phyloP scores from a whole-genome alignment of 108 stramenopile species.

The Ochromonas danica region DNA sequence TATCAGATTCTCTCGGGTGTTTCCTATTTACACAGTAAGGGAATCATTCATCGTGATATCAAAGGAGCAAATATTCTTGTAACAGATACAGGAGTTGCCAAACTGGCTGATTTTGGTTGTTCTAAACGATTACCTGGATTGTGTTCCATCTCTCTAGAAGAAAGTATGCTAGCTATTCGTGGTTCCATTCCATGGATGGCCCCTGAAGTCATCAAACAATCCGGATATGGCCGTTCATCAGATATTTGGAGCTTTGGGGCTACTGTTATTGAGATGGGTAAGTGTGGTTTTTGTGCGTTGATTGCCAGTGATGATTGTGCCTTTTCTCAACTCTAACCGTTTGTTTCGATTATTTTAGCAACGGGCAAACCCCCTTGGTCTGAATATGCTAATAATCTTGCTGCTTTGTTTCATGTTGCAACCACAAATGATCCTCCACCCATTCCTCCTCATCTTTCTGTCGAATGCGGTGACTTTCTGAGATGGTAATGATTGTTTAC shows the following conservation, averaged over 20 bases:
- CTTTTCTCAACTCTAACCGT: neutral
- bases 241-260: constrained; percentile 54
- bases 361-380: constrained; percentile 56
- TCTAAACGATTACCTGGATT: constrained; percentile 41
- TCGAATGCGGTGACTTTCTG: constrained; percentile 2
- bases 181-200: constrained; percentile 67
- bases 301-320: neutral
- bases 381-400: constrained; percentile 49
- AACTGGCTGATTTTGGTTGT: constrained; percentile 58
- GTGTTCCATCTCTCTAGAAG: constrained; percentile 43
- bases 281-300: neutral
- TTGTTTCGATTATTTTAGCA: constrained; percentile 5
- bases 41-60: constrained; percentile 85
- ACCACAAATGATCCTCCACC: constrained; percentile 37
- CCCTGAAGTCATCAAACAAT: constrained; percentile 61
- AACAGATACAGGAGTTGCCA: constrained; percentile 74
- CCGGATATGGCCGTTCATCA: constrained; percentile 44
- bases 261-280: constrained; percentile 58
- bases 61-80: constrained; percentile 90
- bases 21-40: constrained; percentile 81
- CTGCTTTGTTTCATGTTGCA: constrained; percentile 55
- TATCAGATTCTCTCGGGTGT: constrained; percentile 74
- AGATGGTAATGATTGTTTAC: neutral
- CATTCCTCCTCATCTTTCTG: constrained; percentile 6
- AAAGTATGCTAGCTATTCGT: constrained; percentile 41